Percentiles rank a stretch among this genome's conserved stretches.
phyloP scores from a whole-genome alignment of 176 grass and related monocot genomes.

The Hsuehochloa calcarea region DNA sequence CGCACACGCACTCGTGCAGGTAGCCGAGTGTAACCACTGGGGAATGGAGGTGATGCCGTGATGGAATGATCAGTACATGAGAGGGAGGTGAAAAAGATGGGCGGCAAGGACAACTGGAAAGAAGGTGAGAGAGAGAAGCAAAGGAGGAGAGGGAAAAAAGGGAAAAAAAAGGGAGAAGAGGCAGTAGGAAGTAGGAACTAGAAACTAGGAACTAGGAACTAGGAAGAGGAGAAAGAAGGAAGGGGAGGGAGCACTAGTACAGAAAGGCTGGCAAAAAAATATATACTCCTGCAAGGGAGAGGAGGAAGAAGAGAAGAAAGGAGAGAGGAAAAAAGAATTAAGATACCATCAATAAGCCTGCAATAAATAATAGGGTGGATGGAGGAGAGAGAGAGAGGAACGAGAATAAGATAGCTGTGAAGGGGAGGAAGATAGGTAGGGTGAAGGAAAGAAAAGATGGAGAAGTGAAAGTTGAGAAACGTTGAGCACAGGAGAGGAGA shows the following conservation, averaged over 20 bases:
- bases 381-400: constrained; percentile 22
- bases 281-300: constrained; percentile 5
- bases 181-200: background rate
- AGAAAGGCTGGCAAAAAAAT: constrained; percentile 50
- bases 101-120: constrained; percentile 54
- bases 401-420: constrained; percentile 49
- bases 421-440: constrained; percentile 27
- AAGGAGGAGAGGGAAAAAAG: constrained; percentile 11
- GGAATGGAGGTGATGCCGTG: constrained; percentile 45
- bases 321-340: constrained; percentile 47
- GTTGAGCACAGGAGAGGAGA: constrained; percentile 36
- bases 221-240: constrained; percentile 10
- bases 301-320: background rate
- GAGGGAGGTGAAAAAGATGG: constrained; percentile 55
- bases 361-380: constrained; percentile 59
- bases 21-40: constrained; percentile 45
- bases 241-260: constrained; percentile 29
- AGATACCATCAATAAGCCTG: constrained; percentile 56
- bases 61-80: constrained; percentile 55
- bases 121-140: constrained; percentile 34
- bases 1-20: constrained; percentile 28
- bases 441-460: constrained; percentile 36
- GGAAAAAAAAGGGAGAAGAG: constrained; percentile 8
- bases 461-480: constrained; percentile 43
- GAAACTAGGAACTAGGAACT: too few relatives aligned